Base-by-base conservation (phyloP, 257 asterid species). In the Nicotiana knightiana region DNA sequence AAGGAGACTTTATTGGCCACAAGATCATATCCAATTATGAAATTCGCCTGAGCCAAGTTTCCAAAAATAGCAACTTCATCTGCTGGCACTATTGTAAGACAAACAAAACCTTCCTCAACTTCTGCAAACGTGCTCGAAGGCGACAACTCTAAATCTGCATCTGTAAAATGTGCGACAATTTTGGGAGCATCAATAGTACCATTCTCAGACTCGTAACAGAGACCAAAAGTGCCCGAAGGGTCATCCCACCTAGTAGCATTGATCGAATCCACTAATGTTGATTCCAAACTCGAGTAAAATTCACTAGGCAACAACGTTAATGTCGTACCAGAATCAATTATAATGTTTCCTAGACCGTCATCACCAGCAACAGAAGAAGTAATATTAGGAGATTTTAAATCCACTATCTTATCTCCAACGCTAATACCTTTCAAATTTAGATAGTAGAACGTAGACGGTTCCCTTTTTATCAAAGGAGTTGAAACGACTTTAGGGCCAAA, bases 291-390 rank as follows among this genome's bases (percentile, higher is more conserved):
- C 1, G 13, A 0, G 53, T 90, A 90, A 13, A 88, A 58, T 5
- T 13, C 33, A 0, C 2, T 0, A 0, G 88, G 88, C 0, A 90
- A 53, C n/a, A 68, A 1, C 0, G 89, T 86, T 8, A 89, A 24
- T 1, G 88, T 87, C 0, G 92, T 89, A 37, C 92, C 92, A 0
- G 92, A 86, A 76, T 90, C 92, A 16, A 90, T 87, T 17, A 90
- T 57, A 3, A 84, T 86, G 80, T 90, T 90, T 3, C 91, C 92
- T 26, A 65, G 12, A 21, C 3, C 82, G 21, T 76, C 28, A 7
- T 18, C 35, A 7, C 12, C 67, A 15, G 0, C 4, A 66, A 0
- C 9, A 9, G 46, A 0, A 7, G 39, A 5, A 0, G 81, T 2
- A 35, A 2, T 5, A 0, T 2, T 12, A 5, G 62, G 13, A 39